Percentiles rank a stretch among this genome's conserved stretches.
Evolutionary conservation across 2,329 filamentous ascomycete genomes (phyloP).

Genomic region (Pochonia chlamydosporia): DNA sequence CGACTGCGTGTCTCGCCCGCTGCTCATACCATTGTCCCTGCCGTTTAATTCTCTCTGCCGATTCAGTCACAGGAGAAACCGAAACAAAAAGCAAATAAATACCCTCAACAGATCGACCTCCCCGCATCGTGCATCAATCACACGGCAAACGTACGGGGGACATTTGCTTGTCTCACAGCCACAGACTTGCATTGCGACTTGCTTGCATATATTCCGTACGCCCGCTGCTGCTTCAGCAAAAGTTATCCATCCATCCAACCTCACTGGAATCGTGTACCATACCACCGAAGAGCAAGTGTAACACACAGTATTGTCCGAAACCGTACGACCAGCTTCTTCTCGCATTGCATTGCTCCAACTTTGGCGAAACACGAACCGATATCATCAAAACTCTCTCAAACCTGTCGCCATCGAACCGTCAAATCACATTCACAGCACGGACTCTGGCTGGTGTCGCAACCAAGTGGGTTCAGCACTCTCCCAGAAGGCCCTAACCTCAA

Average conservation of each 20-base stretch:
- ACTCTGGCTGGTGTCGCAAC: constrained; percentile 4
- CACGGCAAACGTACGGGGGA: neutral
- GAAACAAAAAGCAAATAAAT: neutral
- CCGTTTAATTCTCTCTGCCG: too few species aligned
- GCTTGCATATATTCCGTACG: neutral
- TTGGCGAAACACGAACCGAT: neutral
- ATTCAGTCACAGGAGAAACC: too few species aligned
- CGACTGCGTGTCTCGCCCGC: constrained; percentile 1
- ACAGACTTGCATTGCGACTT: constrained; percentile 1
- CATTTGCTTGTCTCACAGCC: constrained; percentile 2
- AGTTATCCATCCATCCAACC: too few species aligned
- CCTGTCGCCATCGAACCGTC: constrained; percentile 2
- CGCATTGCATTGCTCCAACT: neutral
- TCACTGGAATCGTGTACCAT: too few species aligned
- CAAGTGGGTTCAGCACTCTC: neutral
- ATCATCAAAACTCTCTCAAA: neutral
- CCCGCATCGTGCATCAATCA: constrained; percentile 7
- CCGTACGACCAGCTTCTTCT: neutral
- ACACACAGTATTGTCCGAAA: neutral
- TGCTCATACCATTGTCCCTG: neutral
- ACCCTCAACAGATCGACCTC: neutral
- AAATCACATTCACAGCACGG: constrained; percentile 5
- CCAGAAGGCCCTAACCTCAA: neutral
- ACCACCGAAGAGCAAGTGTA: too few species aligned
- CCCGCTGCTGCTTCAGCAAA: too few species aligned